phyloP scores from a whole-genome alignment of 495 filamentous ascomycete species.

The Physcia stellaris region DNA sequence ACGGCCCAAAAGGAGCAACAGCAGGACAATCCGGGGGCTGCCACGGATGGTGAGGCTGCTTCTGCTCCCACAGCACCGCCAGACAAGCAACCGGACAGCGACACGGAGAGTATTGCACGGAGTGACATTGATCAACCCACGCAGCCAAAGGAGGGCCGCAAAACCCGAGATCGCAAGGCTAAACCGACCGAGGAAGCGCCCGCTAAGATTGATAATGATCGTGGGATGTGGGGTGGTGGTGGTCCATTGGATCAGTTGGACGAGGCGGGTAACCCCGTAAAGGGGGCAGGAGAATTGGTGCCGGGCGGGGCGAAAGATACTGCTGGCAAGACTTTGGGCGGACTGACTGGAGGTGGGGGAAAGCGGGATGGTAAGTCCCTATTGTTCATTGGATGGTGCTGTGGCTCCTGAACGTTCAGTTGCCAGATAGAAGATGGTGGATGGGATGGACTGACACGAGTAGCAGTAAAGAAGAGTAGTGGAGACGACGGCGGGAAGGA shows the following conservation, averaged over 20 bases:
- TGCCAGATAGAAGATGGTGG: too few species aligned
- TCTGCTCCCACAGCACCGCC: too few species aligned
- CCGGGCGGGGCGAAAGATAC: slow-evolving; percentile 4
- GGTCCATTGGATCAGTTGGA: slow-evolving; percentile 40
- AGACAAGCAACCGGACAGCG: slow-evolving; percentile 11
- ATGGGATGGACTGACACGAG: too few species aligned
- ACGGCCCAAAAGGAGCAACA: too few species aligned
- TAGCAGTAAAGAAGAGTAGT: slow-evolving; percentile 1
- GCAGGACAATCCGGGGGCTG: too few species aligned
- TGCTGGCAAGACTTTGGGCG: slow-evolving; percentile 2
- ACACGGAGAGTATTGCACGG: slow-evolving; percentile 13
- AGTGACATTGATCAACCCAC: too few species aligned
- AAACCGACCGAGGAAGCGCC: slow-evolving; percentile 18
- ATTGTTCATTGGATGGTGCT: too few species aligned
- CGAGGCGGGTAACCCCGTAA: slow-evolving; percentile 37
- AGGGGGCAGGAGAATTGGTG: background rate
- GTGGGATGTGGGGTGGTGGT: slow-evolving; percentile 21
- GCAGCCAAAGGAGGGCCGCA: slow-evolving; percentile 9
- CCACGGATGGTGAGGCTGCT: too few species aligned
- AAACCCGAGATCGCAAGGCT: slow-evolving; percentile 26
- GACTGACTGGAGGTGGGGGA: slow-evolving; percentile 22
- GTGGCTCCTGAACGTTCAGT: too few species aligned
- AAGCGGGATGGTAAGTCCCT: slow-evolving; percentile 16
- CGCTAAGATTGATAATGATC: slow-evolving; percentile 21
- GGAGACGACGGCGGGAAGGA: slow-evolving; percentile 9